Evolutionary conservation across 2,329 filamentous ascomycete species (phyloP), one percentile per base, ranked within the genome.

Genomic region (Phaeosphaeria sp.): DNA sequence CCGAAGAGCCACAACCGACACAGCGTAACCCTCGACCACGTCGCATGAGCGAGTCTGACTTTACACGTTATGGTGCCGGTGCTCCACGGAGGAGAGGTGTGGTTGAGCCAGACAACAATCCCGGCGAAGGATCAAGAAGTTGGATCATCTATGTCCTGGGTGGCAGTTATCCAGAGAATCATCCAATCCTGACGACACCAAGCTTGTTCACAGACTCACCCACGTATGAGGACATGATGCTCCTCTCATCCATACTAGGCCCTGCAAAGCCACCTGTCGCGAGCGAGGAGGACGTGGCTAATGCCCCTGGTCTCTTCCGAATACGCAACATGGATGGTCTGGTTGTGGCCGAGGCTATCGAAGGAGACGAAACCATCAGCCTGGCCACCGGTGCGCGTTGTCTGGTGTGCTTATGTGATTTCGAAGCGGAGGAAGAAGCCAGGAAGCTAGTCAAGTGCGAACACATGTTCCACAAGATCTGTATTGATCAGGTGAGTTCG

Each of bases 81-180:
- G 84, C 87, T 22, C 83, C 86, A 11, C 81, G 87, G 33, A 82
- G 87, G 44, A 88, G 89, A 69, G 87, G 87, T 20, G 84, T 89
- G 18, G 87, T 89, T 9, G 82, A 83, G 64, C 81, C 81, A 1
- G 81, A 82, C 62, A 77, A 81, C 59, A 84, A 86, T 59, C 85
- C 87, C 21, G 82, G 86, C 55, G 79, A 81, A 50, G 80, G 82
- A 46, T 86, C 86, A 53, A 80, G 88, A 63, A 90, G 87, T 74
- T 91, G 88, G 88, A 84, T 91, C 66, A 90, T 91, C 52, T 91
- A 91, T 69, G 87, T 91, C 8, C 84, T 91, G 51, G 88, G 88
- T 45, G 88, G 88, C 43, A 89, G 88, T 63, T 85, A 90, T 52
- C 87, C 88, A 1, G 87, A 90, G 65, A 89, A 89, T 63, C 88